Base-by-base conservation (phyloP, 2,329 filamentous ascomycete genomes). In the Colletotrichum navitas region DNA sequence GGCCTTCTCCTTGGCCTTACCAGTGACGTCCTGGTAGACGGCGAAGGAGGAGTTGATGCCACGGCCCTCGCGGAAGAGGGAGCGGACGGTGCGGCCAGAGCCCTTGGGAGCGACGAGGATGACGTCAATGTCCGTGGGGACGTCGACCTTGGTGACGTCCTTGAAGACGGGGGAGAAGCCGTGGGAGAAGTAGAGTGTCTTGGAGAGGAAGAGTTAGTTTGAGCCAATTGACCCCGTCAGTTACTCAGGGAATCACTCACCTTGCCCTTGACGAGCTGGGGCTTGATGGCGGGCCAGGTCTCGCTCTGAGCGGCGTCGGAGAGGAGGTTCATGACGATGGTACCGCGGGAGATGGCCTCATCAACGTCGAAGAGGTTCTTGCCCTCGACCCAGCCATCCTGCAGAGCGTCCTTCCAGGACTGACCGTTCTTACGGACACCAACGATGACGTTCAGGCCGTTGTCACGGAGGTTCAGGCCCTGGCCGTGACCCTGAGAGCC, bases 121-220 rank as follows among this genome's bases (percentile, higher is more conserved):
- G 85, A 99, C 96, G 85, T 99, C 96, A 82, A 99, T 93, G 87
- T 98, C 93, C 77, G 84, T 90, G 85, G 96, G 96, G 75, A 98
- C 94, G 75, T 99, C 96, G 83, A 99, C 96, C 86, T 98, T 97
- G 90, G 96, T 99, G 83, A 96, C 92, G 84, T 97, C 92, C 90
- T 98, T 98, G 94, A 99, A 99, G 86, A 99, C 95, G 83, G 96
- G 96, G 75, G 96, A 98, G 93, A 99, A 99, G 82, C 96, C 96
- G 91, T 99, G 96, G 78, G 96, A 98, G 91, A 99, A 99, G 93
- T 99, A 99, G 79, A 99, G 94, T 74, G 96, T 99, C 95, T 96
- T 49, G 54, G 14, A 12, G 7, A 10, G 29, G 71, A 54, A 56
- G 32, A 63, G 74, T 80, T 74, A 81, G 77, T 49, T 39, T 61